A percentile compares a stretch with the other conserved stretches of the same genome.
These are phyloP conservation scores for Marasmius oreades DNA, from an alignment of 1,284 basidiomycete species.

Conservation along the genomic window DNA sequence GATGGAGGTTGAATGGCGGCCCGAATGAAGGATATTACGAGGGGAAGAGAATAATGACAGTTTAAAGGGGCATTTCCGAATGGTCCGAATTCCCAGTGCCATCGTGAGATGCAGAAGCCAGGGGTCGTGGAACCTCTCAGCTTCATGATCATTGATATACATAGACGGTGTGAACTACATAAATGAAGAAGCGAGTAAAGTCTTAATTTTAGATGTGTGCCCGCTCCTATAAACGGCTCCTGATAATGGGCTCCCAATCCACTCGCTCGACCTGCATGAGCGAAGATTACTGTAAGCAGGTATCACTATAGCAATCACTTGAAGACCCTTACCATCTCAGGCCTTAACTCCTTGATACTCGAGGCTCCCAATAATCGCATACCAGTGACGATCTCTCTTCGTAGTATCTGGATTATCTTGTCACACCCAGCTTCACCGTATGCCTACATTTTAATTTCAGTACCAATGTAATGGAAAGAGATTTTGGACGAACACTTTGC, in stretches of 20 bases:
- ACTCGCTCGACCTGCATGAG: slow-evolving; percentile 55
- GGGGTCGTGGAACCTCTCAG: too few species aligned
- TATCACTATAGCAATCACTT: neutral
- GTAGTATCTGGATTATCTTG: slow-evolving; percentile 69
- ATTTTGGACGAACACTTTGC: slow-evolving; percentile 59
- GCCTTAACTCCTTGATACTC: slow-evolving; percentile 67
- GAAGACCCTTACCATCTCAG: slow-evolving; percentile 65
- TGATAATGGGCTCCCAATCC: slow-evolving; percentile 52
- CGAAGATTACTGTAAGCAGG: neutral
- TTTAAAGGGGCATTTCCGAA: too few species aligned
- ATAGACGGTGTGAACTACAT: too few species aligned
- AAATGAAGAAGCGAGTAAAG: too few species aligned
- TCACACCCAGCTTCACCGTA: slow-evolving; percentile 83
- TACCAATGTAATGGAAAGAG: slow-evolving; percentile 4
- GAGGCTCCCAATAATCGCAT: slow-evolving; percentile 81
- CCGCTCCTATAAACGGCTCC: neutral
- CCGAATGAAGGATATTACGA: neutral
- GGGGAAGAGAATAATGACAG: too few species aligned
- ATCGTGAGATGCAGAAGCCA: too few species aligned
- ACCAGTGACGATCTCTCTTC: slow-evolving; percentile 77
- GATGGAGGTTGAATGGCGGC: too few species aligned
- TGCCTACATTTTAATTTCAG: slow-evolving; percentile 41
- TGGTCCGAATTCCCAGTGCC: too few species aligned
- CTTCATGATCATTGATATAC: too few species aligned
- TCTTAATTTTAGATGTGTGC: too few species aligned